phyloP scores from a whole-genome alignment of 2,329 filamentous ascomycete species.

The Hirsutella thompsonii region DNA sequence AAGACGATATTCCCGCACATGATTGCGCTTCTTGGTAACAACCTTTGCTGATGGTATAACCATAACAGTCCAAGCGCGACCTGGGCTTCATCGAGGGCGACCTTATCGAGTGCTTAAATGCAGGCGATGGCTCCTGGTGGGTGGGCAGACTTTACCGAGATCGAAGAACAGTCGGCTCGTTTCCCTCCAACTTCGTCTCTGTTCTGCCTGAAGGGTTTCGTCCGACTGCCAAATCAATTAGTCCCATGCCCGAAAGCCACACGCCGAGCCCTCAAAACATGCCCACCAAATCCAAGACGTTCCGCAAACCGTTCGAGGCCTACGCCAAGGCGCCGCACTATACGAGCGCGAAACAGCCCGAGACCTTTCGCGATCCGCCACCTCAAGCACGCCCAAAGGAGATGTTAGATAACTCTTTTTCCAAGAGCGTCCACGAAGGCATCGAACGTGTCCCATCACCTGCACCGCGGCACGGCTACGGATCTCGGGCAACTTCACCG shows the following conservation, averaged over 20 bases:
- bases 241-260: slow-evolving; percentile 44
- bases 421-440: slow-evolving; percentile 8
- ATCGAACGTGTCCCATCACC: slow-evolving; percentile 9
- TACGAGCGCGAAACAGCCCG: slow-evolving; percentile 47
- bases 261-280: slow-evolving; percentile 40
- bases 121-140: slow-evolving; percentile 97
- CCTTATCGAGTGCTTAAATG: slow-evolving; percentile 94
- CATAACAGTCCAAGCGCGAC: slow-evolving; percentile 68
- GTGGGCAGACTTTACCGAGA: slow-evolving; percentile 85
- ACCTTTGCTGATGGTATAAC: slow-evolving; percentile 9
- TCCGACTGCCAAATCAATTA: slow-evolving; percentile 52
- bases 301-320: slow-evolving; percentile 54
- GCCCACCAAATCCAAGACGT: slow-evolving; percentile 48
- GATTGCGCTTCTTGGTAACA: background rate
- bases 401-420: slow-evolving; percentile 15
- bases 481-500: slow-evolving; percentile 18
- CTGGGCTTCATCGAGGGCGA: slow-evolving; percentile 96
- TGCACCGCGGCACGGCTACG: slow-evolving; percentile 14
- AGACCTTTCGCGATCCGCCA: slow-evolving; percentile 34
- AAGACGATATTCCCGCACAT: slow-evolving; percentile 3
- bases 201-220: slow-evolving; percentile 76
- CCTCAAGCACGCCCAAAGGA: slow-evolving; percentile 14
- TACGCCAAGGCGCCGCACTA: slow-evolving; percentile 56
- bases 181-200: slow-evolving; percentile 95
- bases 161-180: slow-evolving; percentile 78